Conservation (phyloP, 2,329 filamentous ascomycete species). For the Botrytis squamosa region DNA sequence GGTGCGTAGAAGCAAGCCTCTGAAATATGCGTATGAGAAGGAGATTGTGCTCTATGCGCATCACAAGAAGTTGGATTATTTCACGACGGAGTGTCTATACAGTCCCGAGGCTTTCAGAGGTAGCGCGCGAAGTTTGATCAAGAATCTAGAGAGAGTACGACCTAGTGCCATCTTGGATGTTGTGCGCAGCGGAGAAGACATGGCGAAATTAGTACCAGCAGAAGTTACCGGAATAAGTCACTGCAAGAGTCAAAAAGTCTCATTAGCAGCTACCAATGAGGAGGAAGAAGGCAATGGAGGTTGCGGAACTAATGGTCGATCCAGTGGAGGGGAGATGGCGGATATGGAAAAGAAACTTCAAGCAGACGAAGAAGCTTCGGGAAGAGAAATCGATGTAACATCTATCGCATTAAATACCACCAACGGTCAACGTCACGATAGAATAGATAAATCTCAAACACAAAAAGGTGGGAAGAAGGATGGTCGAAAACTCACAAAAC, state of each 20-base stretch:
- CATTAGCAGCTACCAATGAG: slow-evolving; percentile 37
- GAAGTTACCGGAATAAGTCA: slow-evolving; percentile 49
- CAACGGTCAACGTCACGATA: slow-evolving; percentile 33
- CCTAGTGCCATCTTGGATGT: slow-evolving; percentile 95
- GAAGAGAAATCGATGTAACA: slow-evolving; percentile 66
- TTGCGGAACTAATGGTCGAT: slow-evolving; percentile 71
- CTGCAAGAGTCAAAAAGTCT: slow-evolving; percentile 47
- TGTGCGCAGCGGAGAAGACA: slow-evolving; percentile 91
- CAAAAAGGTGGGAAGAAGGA: slow-evolving; percentile 33
- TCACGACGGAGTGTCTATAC: slow-evolving; percentile 98
- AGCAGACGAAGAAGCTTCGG: slow-evolving; percentile 59
- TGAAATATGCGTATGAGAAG: slow-evolving; percentile 99
- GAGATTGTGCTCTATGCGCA: slow-evolving; percentile 98
- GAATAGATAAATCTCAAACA: slow-evolving; percentile 38
- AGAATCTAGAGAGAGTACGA: slow-evolving; percentile 88
- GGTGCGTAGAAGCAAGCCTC: slow-evolving; percentile 91
- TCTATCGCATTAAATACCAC: slow-evolving; percentile 27
- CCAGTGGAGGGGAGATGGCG: slow-evolving; percentile 74
- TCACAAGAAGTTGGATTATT: slow-evolving; percentile 96
- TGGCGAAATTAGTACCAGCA: slow-evolving; percentile 79
- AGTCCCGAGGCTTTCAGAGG: slow-evolving; percentile 95
- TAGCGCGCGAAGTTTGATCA: slow-evolving; percentile 87
- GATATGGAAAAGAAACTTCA: slow-evolving; percentile 74
- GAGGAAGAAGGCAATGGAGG: slow-evolving; percentile 60
- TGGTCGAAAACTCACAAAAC: slow-evolving; percentile 50